Conservation (phyloP, 371 early-diverging fungal species). For the Apophysomyces ossiformis region DNA sequence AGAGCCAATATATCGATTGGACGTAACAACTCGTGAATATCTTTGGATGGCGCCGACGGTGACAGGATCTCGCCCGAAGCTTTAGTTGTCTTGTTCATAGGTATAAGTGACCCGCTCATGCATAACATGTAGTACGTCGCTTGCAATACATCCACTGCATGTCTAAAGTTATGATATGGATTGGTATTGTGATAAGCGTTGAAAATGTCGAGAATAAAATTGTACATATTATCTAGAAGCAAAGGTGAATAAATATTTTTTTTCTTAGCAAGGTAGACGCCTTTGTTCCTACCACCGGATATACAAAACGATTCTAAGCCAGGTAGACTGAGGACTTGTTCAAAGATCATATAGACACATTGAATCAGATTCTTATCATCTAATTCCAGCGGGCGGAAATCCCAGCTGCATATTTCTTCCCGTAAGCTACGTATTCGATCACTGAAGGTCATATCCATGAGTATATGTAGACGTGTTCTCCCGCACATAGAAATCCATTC, state of each 20-base stretch:
- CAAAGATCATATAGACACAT: slow-evolving; percentile 61
- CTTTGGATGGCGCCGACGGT: slow-evolving; percentile 29
- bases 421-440: slow-evolving; percentile 43
- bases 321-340: slow-evolving; percentile 60
- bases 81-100: slow-evolving; percentile 24
- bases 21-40: slow-evolving; percentile 47
- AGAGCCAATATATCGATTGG: slow-evolving; percentile 78
- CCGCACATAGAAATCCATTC: no score
- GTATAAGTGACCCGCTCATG: slow-evolving; percentile 58
- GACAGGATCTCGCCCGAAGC: slow-evolving; percentile 2
- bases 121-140: slow-evolving; percentile 79
- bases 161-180: slow-evolving; percentile 86
- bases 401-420: slow-evolving; percentile 61
- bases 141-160: slow-evolving; percentile 88
- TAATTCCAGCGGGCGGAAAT: slow-evolving; percentile 63
- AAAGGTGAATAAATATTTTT: not conserved
- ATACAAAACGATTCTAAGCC: slow-evolving; percentile 50
- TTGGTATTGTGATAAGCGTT: slow-evolving; percentile 75
- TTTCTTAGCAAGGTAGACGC: not conserved
- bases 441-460: slow-evolving; percentile 1
- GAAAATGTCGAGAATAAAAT: slow-evolving; percentile 66
- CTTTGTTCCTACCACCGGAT: slow-evolving; percentile 43
- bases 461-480: no score
- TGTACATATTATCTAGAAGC: slow-evolving; percentile 57
- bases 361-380: slow-evolving; percentile 60